Conservation (phyloP, 768 basidiomycete genomes). For the Mycena alexandri region DNA sequence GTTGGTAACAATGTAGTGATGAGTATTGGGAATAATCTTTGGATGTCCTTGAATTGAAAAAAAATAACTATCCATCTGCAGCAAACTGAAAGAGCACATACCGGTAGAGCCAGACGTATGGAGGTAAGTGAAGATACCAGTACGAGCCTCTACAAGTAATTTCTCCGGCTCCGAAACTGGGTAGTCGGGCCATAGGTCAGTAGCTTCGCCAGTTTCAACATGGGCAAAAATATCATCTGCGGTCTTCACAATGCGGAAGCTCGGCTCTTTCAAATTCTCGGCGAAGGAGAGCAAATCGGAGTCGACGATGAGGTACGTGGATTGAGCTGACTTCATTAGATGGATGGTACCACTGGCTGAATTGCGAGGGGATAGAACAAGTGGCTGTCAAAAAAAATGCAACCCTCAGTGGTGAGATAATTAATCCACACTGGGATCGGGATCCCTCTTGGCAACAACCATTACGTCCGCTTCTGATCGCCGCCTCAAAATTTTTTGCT, state of each 20-base stretch:
- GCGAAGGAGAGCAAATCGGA: conserved; percentile 7
- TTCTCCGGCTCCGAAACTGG: not conserved
- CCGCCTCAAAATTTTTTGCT: too few species aligned
- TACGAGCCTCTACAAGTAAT: not conserved
- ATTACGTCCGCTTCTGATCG: too few species aligned
- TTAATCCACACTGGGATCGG: too few species aligned
- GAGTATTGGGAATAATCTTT: conserved; percentile 37
- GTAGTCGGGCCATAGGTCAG: conserved; percentile 13
- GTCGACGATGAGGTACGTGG: conserved; percentile 17
- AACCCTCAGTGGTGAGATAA: too few species aligned
- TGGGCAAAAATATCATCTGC: not conserved
- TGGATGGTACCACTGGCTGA: conserved; percentile 16
- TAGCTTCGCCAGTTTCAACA: not conserved
- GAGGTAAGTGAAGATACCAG: not conserved
- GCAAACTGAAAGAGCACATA: not conserved
- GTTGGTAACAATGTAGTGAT: conserved; percentile 30
- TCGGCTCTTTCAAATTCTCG: not conserved
- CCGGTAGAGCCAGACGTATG: conserved; percentile 31
- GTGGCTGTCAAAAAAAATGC: not conserved
- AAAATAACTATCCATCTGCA: not conserved
- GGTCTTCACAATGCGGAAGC: conserved; percentile 2
- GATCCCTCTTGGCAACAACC: too few species aligned
- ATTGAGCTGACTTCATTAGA: conserved; percentile 6
- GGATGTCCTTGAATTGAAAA: conserved; percentile 37
- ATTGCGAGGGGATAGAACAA: conserved; percentile 29